Base-by-base conservation (phyloP, 768 basidiomycete genomes). In the Asterophora parasitica region DNA sequence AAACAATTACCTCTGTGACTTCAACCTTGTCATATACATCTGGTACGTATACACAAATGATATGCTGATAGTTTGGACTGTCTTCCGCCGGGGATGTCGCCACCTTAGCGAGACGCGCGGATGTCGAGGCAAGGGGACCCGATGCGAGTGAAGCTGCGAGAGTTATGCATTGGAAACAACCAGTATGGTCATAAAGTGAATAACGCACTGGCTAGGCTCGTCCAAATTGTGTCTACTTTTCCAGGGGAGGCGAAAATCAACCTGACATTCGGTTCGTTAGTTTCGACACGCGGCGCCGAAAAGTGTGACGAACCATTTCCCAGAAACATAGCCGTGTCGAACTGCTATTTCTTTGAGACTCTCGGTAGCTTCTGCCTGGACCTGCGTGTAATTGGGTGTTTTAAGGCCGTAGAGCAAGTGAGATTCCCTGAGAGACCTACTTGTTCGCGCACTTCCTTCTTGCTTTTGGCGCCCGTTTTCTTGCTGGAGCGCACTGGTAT, bases 371-470 rank as follows among this genome's bases (percentile, higher is more conserved):
- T 82, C 76, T 2, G 68, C 64, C 67, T 88, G 86, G 4, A 69
- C 70, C 86, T 87, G 19, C 45, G 16, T 34, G 46, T 11, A 28
- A 41, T 40, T 54, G 28, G 3, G 3, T 12, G 26, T 12, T 30
- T 30, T 27, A 19, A 4, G 4, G 6, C 19, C 8, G 13, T 33
- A 3, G 31, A 34, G 19, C 32, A 8, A 7, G 15, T 19, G n/a
- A n/a, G n/a, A n/a, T n/a, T 15, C 8, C 23, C 23, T 23, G 23
- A 15, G 33, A 28, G 27, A 41, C 64, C 15, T 60, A 85, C 86
- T 66, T 81, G 68, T 61, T 88, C 86, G 34, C 84, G 76, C 6
- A 83, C 62, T 62, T 88, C 83, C 60, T 86, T 88, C 63, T 88
- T 89, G 56, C 83, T 84, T 64, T 76, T 82, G 0, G 72, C 71